Conservation (phyloP, 148 eudicot genomes). For the Linanthus parryae region DNA sequence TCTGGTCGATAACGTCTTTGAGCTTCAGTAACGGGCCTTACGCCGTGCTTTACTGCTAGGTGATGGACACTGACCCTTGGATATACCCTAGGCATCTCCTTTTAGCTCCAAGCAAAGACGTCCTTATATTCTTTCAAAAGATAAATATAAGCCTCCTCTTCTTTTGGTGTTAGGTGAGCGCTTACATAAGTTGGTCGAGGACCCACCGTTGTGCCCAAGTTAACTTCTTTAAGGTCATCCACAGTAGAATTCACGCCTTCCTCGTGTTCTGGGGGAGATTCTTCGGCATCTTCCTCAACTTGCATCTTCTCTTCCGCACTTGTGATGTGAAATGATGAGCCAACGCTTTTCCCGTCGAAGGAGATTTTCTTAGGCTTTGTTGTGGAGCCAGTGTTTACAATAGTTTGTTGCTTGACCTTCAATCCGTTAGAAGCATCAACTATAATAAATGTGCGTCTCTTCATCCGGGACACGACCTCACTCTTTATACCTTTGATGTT, state of each 20-base stretch:
- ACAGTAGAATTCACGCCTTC: neutral
- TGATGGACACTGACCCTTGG: neutral
- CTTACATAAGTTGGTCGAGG: neutral
- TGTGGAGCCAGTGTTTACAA: no score
- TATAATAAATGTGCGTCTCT: no score
- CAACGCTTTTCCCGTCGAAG: no score
- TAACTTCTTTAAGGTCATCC: neutral
- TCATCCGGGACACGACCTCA: no score
- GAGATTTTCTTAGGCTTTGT: no score
- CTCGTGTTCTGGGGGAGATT: no score
- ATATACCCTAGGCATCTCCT: neutral
- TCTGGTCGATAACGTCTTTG: neutral
- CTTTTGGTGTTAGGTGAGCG: neutral
- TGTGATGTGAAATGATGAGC: no score
- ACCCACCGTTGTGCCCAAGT: neutral
- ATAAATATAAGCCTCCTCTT: neutral
- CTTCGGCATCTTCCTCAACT: neutral
- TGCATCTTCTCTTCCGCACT: neutral
- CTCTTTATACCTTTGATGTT: no score
- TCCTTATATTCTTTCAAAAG: neutral
- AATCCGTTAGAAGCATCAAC: no score
- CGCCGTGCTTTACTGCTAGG: neutral
- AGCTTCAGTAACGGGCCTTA: neutral
- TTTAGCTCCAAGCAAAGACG: no score
- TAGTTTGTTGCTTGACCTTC: no score